phyloP scores from a whole-genome alignment of 257 asterid genomes.

The Jacaranda copaia region DNA sequence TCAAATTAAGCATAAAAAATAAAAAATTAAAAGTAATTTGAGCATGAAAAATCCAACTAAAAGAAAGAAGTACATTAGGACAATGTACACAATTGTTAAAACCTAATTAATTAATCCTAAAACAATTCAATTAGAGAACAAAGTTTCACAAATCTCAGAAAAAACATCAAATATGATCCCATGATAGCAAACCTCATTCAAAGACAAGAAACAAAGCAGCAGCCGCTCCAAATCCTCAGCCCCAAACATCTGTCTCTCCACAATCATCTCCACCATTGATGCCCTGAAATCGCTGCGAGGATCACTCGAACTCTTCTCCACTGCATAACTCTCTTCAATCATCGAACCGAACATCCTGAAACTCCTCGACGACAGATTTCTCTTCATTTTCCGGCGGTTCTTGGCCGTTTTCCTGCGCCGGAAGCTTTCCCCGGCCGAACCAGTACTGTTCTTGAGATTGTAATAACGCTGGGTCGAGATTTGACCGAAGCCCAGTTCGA shows the following conservation, averaged over 20 bases:
- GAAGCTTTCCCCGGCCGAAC: neutral
- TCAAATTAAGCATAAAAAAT: too few species aligned
- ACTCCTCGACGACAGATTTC: constrained; percentile 19
- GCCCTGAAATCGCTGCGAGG: constrained; percentile 72
- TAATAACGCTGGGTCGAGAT: constrained; percentile 36
- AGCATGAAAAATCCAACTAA: neutral
- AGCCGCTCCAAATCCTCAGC: constrained; percentile 64
- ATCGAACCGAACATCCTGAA: neutral
- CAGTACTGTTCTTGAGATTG: neutral
- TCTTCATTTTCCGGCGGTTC: constrained; percentile 25
- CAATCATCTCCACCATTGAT: constrained; percentile 89
- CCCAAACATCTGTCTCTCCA: constrained; percentile 69
- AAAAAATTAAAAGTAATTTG: neutral
- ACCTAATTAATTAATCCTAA: neutral
- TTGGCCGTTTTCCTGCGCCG: constrained; percentile 14
- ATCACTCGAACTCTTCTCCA: constrained; percentile 71
- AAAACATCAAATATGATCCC: constrained; percentile 61
- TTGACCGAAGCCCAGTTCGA: constrained; percentile 21
- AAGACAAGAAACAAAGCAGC: constrained; percentile 56
- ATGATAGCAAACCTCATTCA: constrained; percentile 64
- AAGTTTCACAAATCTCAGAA: constrained; percentile 67
- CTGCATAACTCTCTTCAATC: constrained; percentile 58
- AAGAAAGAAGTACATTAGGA: neutral
- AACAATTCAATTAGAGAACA: constrained; percentile 48
- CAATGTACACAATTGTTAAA: neutral